phyloP scores from a whole-genome alignment of 2,329 filamentous ascomycete genomes.

The Bretziella fagacearum region DNA sequence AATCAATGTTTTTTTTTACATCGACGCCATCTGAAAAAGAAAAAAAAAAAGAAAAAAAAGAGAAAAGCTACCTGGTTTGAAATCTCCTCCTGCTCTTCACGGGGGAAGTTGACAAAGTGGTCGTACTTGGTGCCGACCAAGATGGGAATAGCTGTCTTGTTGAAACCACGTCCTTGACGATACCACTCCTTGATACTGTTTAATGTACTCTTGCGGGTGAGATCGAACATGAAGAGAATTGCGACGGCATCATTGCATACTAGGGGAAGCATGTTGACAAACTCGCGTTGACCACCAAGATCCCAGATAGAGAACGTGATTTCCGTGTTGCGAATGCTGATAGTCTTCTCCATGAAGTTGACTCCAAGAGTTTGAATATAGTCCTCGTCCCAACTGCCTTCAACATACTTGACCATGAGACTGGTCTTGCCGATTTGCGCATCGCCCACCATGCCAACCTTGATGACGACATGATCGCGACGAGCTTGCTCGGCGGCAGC shows the following conservation, averaged over 20 bases:
- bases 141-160: conserved; percentile 99
- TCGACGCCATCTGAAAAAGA: no score
- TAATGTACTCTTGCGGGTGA: conserved; percentile 92
- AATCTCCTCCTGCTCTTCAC: conserved; percentile 96
- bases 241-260: conserved; percentile 98
- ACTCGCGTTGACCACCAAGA: conserved; percentile 90
- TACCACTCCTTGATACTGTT: conserved; percentile 99
- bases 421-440: conserved; percentile 98
- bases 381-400: conserved; percentile 98
- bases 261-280: conserved; percentile 98
- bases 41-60: neutral
- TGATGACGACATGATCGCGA: conserved; percentile 77
- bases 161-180: conserved; percentile 89
- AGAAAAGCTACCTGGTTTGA: conserved; percentile 59
- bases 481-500: conserved; percentile 26
- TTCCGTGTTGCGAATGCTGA: conserved; percentile 96
- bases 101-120: conserved; percentile 96
- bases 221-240: conserved; percentile 98
- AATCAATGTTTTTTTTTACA: no score
- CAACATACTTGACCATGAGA: conserved; percentile 98
- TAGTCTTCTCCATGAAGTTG: conserved; percentile 99
- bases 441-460: conserved; percentile 98
- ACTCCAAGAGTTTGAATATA: conserved; percentile 98
- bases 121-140: conserved; percentile 97
- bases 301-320: conserved; percentile 99